Base-by-base conservation (phyloP, 2,329 filamentous ascomycete species). In the Pyrenophora tritici-repentis region DNA sequence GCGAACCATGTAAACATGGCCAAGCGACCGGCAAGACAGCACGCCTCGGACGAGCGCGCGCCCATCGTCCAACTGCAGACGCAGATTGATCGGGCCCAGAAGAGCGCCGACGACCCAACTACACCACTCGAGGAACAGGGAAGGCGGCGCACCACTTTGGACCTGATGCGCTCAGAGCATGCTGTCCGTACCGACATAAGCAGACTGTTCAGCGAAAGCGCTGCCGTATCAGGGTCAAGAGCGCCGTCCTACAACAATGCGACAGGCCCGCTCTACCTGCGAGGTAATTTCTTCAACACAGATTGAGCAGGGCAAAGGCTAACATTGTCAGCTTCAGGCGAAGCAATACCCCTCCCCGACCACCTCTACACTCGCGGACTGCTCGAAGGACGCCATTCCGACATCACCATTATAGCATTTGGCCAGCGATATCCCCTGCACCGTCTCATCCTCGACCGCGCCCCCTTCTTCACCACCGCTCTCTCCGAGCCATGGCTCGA, bases 401-500 rank as follows among this genome's bases (percentile, higher is more conserved):
- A 83, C 57, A 82, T 83, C 42, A 78, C 77, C 17, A 67, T 83
- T 42, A 70, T 78, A 47, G 81, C 81, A 1, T 83, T 83, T 60
- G 77, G 77, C 8, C 76, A 78, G 36, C 70, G 71, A 40, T 83
- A 83, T 65, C 75, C 74, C 50, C 73, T 83, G 6, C 81, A 83
- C 59, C 79, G 81, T 14, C 68, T 83, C 7, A 75, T 83, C 16
- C 77, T 83, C 16, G 81, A 83, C 61, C 77, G 79, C 43, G 79
- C 81, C 4, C 80, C 81, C 0, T 83, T 82, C 74, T 84, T 84
- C 65, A 75, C 77, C 2, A 78, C 77, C 12, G 80, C 80, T 12
- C 71, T 83, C 18, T 82, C 79, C 0, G 80, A 78, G 31, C 79
- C 80, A n/a, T 84, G 81, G 81, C 70, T 80, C 8, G 81, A 83